These are phyloP conservation scores for Tetrahymena borealis DNA, from an alignment of 73 alveolate genomes.

Conservation along the genomic window DNA sequence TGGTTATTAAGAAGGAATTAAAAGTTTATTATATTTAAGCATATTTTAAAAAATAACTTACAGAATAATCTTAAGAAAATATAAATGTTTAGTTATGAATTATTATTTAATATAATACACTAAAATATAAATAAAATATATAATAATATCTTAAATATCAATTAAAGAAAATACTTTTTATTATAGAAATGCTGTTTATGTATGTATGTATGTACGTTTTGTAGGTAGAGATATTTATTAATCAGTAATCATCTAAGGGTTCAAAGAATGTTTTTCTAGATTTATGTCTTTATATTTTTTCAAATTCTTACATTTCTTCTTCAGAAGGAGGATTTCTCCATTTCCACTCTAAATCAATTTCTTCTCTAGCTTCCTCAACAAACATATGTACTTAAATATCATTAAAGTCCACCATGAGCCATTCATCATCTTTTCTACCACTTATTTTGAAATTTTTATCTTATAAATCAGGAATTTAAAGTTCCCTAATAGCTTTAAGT, in stretches of 20 bases:
- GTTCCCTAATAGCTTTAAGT: background rate
- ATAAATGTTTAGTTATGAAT: too few species aligned
- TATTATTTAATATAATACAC: too few species aligned
- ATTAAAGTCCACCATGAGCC: conserved; percentile 27
- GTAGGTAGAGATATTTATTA: background rate
- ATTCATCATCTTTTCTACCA: conserved; percentile 42
- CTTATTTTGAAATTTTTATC: background rate
- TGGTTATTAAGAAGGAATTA: too few species aligned
- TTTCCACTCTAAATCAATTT: conserved; percentile 34
- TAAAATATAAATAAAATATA: too few species aligned
- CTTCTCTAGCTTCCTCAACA: conserved; percentile 35
- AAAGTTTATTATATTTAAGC: too few species aligned
- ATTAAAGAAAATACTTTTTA: too few species aligned
- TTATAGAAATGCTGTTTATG: background rate
- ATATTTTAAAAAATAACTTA: too few species aligned
- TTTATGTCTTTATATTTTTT: conserved; percentile 15
- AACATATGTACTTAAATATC: conserved; percentile 16
- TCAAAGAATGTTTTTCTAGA: conserved; percentile 20
- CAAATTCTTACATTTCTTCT: conserved; percentile 24
- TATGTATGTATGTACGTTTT: too few species aligned
- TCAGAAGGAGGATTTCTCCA: conserved; percentile 20
- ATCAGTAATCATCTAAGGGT: background rate
- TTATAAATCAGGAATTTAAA: background rate
- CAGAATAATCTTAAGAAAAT: too few species aligned
- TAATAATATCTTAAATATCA: too few species aligned